Base-by-base conservation (phyloP, 2,329 filamentous ascomycete species). In the Epicoccum nigrum region DNA sequence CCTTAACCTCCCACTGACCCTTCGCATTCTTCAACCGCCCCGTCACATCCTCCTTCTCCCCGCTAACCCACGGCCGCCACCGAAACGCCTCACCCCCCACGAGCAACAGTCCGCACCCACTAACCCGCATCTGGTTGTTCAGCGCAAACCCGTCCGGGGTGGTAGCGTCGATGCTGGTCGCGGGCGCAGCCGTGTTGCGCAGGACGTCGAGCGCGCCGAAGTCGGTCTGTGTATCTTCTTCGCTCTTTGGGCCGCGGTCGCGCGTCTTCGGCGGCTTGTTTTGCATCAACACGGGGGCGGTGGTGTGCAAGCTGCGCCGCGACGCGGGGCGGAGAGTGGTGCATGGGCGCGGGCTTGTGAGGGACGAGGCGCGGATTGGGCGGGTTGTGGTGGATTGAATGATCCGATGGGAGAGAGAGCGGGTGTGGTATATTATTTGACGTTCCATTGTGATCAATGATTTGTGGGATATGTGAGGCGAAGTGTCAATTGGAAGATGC, bases 21-120 rank as follows among this genome's bases (percentile, higher is more conserved):
- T 88, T 92, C 38, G 72, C 75, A 73, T 96, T 96, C 47, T 88
- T 69, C 64, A 96, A 75, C 51, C 63, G 74, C 55, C 21, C 37
- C 4, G n/a, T 33, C 28, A 11, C 15, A 72, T 54, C 45, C 45
- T 72, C 65, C 60, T 73, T 51, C 58, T 53, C 30, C n/a, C n/a
- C 30, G 1, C 37, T 50, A 54, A 83, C 74, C 91, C 93, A 97
- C 4, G 94, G 94, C 68, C 83, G 79, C 94, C 94, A 99, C 42
- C 80, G 76, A 71, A 97, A 97, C 1, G 88, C 92, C 74, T 97
- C 92, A 5, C 93, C 93, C 32, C 86, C 87, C 1, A 97, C 82
- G 4, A 99, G 80, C 55, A 99, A 70, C 20, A 92, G 83, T 0
- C 91, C 93, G 43, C 84, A 81, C 0, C 84, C 84, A 1, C 78